Conservation (phyloP, 1,139 yeast genomes). For the Diutina neorugosa region DNA sequence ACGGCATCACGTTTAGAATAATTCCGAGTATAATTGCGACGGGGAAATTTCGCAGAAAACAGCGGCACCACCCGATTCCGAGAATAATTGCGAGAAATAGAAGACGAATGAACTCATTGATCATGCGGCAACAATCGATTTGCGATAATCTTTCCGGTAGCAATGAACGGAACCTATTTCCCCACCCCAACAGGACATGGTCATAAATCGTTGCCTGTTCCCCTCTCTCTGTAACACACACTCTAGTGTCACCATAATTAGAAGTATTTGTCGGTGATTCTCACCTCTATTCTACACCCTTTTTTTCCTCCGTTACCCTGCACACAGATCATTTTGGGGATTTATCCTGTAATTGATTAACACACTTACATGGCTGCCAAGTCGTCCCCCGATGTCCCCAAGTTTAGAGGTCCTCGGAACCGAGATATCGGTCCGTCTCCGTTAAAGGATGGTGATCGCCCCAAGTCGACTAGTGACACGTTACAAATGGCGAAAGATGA, state of each 20-base stretch:
- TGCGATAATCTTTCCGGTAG: no score
- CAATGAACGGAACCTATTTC: no score
- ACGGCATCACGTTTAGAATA: not conserved
- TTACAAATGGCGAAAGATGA: not conserved
- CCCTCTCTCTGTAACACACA: no score
- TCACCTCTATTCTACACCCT: not conserved
- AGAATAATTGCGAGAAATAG: not conserved
- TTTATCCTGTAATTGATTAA: not conserved
- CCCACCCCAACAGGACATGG: no score
- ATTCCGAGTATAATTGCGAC: not conserved
- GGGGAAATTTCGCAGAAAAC: not conserved
- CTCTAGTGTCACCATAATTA: no score
- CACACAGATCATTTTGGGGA: not conserved
- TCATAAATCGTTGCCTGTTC: no score
- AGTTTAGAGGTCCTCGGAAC: not conserved
- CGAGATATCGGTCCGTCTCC: not conserved
- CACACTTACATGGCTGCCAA: not conserved
- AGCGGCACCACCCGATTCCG: not conserved
- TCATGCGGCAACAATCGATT: no score
- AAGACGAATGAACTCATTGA: no score
- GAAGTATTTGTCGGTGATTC: no score
- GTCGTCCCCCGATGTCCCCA: not conserved
- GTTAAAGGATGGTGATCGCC: not conserved
- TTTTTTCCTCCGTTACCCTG: no score
- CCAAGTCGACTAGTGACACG: not conserved